These are phyloP conservation scores for Corymbia calophylla DNA, from an alignment of 441 rosid genomes.

Conservation along the genomic window DNA sequence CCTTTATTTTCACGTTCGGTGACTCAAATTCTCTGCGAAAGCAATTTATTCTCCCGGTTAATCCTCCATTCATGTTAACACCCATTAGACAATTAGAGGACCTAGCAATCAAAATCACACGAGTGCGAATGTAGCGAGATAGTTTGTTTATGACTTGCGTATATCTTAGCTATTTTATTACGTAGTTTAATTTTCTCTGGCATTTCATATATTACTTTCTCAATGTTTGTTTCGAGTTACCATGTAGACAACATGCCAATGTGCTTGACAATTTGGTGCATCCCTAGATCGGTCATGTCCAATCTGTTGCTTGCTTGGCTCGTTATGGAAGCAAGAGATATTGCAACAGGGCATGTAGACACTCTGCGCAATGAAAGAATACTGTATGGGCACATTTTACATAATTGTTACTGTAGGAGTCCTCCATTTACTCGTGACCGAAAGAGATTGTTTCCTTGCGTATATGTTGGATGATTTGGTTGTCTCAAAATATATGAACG, in stretches of 20 bases:
- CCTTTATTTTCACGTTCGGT: background rate
- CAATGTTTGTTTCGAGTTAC: background rate
- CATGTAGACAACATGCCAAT: background rate
- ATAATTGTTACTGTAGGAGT: background rate
- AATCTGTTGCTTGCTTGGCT: background rate
- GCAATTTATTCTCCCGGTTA: background rate
- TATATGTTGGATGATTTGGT: background rate
- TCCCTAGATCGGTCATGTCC: background rate
- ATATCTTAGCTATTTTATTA: background rate
- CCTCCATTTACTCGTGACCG: background rate
- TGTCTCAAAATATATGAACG: accelerated
- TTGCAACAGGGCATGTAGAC: background rate
- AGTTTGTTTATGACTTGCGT: background rate
- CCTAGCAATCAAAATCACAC: background rate
- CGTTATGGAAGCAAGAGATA: background rate
- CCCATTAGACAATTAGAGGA: background rate
- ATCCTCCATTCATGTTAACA: background rate
- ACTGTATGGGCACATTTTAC: background rate
- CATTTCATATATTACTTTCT: background rate
- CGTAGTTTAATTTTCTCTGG: background rate
- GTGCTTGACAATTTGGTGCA: background rate
- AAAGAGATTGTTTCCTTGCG: background rate
- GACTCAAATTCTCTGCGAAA: background rate
- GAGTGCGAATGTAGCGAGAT: background rate
- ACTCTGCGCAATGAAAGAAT: background rate